Base-by-base conservation (phyloP, 495 filamentous ascomycete genomes). In the Neurospora sp. region DNA sequence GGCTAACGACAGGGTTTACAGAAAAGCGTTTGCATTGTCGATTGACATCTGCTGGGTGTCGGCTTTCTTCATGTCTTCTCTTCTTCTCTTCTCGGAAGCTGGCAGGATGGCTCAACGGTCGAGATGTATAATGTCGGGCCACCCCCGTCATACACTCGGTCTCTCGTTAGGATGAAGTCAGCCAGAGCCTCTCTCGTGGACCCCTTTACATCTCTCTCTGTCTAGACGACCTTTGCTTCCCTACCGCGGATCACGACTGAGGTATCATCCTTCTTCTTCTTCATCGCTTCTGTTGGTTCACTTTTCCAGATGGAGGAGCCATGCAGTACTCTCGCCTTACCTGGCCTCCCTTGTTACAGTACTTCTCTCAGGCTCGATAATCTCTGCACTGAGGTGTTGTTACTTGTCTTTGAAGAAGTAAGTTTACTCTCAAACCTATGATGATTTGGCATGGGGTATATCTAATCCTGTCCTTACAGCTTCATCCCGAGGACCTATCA, bases 371-470 rank as follows among this genome's bases (percentile, higher is more conserved):
- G 31, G n/a, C 9, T 73, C 7, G n/a, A 69, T 20, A 71, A 74
- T 39, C 77, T 82, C 27, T 81, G 77, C 69, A 75, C 76, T 10
- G 80, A 82, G 41, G 11, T 82, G 5, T 44, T 82, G 20, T 20
- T 72, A 54, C 72, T 78, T 16, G 73, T 81, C 14, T 74, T 82
- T 10, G 39, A 82, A 72, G 71, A 79, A 62, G 80, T 81, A 73
- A 23, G 59, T 41, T 12, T 37, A 16, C 20, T 44, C 23, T 20
- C 8, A 35, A 23, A 11, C 37, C 18, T 0, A 6, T 20, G 18
- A 37, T 27, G n/a, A 8, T 11, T 40, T 11, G 62, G 59, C 59
- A 23, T 23, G 72, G 16, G 8, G n/a, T 18, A 27, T 71, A 44
- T 42, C 23, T 23, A 40, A 54, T 39, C 12, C 70, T 31, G 20